Evolutionary conservation across 768 basidiomycete genomes (phyloP).

Genomic region (Rhodotorula kratochvilovae): DNA sequence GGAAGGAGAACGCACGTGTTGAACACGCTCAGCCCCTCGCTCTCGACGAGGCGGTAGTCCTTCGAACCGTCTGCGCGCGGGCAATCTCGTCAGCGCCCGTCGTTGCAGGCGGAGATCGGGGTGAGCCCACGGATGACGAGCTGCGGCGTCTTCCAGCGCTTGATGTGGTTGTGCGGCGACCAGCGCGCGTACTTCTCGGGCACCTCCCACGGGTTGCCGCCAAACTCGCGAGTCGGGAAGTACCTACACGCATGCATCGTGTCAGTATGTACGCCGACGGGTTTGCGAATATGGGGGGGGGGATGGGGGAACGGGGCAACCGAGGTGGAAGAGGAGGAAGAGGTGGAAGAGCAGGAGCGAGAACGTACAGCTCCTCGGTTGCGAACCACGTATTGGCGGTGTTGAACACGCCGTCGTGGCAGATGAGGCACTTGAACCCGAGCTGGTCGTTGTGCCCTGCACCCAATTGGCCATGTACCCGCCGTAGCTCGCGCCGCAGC

Average conservation of each 20-base stretch:
- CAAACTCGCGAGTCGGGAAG: slow-evolving; percentile 44
- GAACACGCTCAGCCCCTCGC: slow-evolving; percentile 39
- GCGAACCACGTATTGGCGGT: slow-evolving; percentile 73
- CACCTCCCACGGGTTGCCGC: slow-evolving; percentile 41
- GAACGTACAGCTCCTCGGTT: slow-evolving; percentile 66
- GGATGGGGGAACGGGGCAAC: background rate
- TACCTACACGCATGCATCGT: slow-evolving; percentile 32
- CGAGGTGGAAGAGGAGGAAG: background rate
- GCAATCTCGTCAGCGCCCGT: rapidly evolving
- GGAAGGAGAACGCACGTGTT: slow-evolving; percentile 25
- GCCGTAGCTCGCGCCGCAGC: slow-evolving; percentile 37
- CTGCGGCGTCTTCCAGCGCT: slow-evolving; percentile 42
- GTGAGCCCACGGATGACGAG: slow-evolving; percentile 38
- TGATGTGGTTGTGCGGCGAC: slow-evolving; percentile 34
- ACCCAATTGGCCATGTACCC: slow-evolving; percentile 56
- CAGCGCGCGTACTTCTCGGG: slow-evolving; percentile 37
- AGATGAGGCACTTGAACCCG: slow-evolving; percentile 83
- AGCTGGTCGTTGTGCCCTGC: slow-evolving; percentile 86
- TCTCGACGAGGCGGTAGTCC: slow-evolving; percentile 40
- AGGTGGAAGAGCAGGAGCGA: no score
- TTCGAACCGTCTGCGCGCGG: slow-evolving; percentile 33
- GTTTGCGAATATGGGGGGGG: no score
- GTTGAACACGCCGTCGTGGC: slow-evolving; percentile 88
- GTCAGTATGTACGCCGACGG: no score
- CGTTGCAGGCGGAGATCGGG: background rate